Conservation (phyloP, 2,329 filamentous ascomycete species). For the Herpotrichia juniperi region DNA sequence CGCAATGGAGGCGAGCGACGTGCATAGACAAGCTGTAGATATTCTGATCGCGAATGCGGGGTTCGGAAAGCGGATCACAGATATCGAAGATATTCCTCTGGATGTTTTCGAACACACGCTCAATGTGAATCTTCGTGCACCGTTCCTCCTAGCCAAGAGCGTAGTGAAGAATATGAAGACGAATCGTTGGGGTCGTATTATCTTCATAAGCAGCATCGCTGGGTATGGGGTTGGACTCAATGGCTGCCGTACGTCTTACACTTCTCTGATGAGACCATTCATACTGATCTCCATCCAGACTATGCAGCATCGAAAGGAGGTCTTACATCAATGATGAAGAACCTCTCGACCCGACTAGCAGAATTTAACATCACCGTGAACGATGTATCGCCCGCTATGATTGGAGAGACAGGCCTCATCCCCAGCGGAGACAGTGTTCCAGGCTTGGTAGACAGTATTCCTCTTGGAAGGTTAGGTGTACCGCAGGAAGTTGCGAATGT, state of each 20-base stretch:
- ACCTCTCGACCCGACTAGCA: slow-evolving; percentile 65
- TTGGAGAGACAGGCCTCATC: slow-evolving; percentile 54
- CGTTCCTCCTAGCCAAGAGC: slow-evolving; percentile 67
- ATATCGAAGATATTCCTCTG: slow-evolving; percentile 62
- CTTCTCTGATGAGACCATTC: neutral
- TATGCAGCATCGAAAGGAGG: slow-evolving; percentile 68
- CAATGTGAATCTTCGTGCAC: slow-evolving; percentile 66
- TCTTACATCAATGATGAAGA: slow-evolving; percentile 69
- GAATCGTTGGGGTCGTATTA: slow-evolving; percentile 67
- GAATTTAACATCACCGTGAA: slow-evolving; percentile 69
- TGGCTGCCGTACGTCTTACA: slow-evolving; percentile 54
- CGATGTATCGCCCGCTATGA: slow-evolving; percentile 73
- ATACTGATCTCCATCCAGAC: slow-evolving; percentile 32
- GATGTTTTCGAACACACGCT: slow-evolving; percentile 70
- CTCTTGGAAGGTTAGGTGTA: slow-evolving; percentile 25
- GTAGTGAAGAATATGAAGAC: slow-evolving; percentile 66
- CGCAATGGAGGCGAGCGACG: slow-evolving; percentile 59
- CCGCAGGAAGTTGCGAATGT: slow-evolving; percentile 32
- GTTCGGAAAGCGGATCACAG: slow-evolving; percentile 65
- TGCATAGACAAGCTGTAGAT: slow-evolving; percentile 63
- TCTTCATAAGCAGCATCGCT: slow-evolving; percentile 69
- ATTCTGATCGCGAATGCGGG: slow-evolving; percentile 72
- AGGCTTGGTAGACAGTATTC: slow-evolving; percentile 25
- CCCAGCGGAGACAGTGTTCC: slow-evolving; percentile 21
- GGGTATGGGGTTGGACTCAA: slow-evolving; percentile 69